Base-by-base conservation (phyloP, 2,329 filamentous ascomycete species). In the Phialophora macrospora region DNA sequence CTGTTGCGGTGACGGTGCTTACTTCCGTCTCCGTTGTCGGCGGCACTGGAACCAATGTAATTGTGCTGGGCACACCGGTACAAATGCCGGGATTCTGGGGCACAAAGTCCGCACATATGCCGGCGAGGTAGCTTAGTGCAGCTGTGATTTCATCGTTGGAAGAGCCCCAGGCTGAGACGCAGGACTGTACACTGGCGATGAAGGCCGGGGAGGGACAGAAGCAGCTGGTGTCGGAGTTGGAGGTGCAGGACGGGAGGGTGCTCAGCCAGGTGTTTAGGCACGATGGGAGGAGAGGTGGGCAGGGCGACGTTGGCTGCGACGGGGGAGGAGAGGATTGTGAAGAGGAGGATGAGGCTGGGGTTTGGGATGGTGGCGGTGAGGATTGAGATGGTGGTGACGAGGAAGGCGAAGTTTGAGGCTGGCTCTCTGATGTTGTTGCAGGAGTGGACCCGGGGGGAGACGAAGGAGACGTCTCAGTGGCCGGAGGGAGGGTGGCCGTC, bases 241-340 rank as follows among this genome's bases (percentile, higher is more conserved):
- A 88, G 73, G 84, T 84, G 87, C 94, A 98, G 75, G 85, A 82
- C 58, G 90, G 85, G 11, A 77, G 71, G 67, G 84, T 80, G 76
- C 87, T 85, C 74, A 96, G 80, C 91, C 92, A 97, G 74, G 93
- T 96, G 86, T 94, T 95, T 80, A 98, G 82, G 83, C 94, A 98
- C 75, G 87, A 87, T 69, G 94, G 93, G 57, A 97, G 89, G 55
- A 93, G 85, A 28, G 83, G 80, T 64, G 93, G 92, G 80, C 87
- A 81, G 32, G 74, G 72, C 28, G 76, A 75, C 0, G 66, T 63
- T 11, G 63, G 61, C 48, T 60, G 52, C 14, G 55, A 30, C 7
- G 57, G 58, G n/a, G 63, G 63, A 11, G 49, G 32, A 22, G 49
- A 34, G 7, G 49, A 26, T 55, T 51, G 51, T 17, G 59, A 32